These are phyloP conservation scores for Knufia fluminis DNA, from an alignment of 2,329 filamentous ascomycete genomes.

Conservation along the genomic window DNA sequence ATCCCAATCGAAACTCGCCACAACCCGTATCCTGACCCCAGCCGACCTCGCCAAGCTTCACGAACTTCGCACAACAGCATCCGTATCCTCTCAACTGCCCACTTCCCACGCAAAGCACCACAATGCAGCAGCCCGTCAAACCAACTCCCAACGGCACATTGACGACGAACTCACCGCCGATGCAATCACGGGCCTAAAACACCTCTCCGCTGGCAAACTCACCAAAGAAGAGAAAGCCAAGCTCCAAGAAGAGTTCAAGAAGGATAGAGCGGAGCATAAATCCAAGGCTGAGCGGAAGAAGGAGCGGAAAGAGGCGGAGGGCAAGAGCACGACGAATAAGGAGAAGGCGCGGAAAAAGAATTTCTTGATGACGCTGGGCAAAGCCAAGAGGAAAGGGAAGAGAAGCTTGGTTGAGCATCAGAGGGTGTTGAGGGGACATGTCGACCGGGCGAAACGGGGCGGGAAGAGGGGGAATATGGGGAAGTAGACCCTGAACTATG, in stretches of 20 bases:
- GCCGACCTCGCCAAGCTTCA: constrained; percentile 92
- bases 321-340: constrained; percentile 94
- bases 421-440: constrained; percentile 70
- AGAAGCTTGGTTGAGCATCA: constrained; percentile 78
- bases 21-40: constrained; percentile 85
- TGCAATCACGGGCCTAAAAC: constrained; percentile 80
- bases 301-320: constrained; percentile 76
- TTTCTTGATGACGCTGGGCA: constrained; percentile 94
- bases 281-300: constrained; percentile 74
- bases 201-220: constrained; percentile 60
- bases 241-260: constrained; percentile 72
- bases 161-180: constrained; percentile 86
- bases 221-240: constrained; percentile 86
- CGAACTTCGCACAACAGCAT: constrained; percentile 68
- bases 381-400: constrained; percentile 94
- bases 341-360: constrained; percentile 98
- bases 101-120: constrained; percentile 29
- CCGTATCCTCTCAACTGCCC: constrained; percentile 53
- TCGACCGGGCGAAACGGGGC: constrained; percentile 69
- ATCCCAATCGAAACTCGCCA: constrained; percentile 62
- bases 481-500: no score
- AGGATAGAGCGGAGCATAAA: constrained; percentile 69
- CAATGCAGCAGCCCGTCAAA: constrained; percentile 39
- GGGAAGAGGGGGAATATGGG: constrained; percentile 63
- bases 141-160: constrained; percentile 52